A percentile compares a stretch with the other conserved stretches of the same genome.
phyloP scores from a whole-genome alignment of 768 basidiomycete species.

The Termitomyces sp. region DNA sequence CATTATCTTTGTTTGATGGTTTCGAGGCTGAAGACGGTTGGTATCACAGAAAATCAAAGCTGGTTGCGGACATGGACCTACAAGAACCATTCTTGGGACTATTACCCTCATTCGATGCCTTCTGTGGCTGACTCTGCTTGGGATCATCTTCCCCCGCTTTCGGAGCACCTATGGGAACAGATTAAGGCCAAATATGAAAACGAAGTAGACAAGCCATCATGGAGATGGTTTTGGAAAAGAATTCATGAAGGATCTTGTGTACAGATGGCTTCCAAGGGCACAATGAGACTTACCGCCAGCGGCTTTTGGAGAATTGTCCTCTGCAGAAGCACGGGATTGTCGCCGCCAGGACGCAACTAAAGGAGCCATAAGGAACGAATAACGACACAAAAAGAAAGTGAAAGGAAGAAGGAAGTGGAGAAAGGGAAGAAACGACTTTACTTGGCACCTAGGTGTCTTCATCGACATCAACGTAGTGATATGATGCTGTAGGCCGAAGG shows the following conservation, averaged over 20 bases:
- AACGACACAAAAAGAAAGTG: conserved; percentile 3
- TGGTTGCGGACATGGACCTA: not conserved
- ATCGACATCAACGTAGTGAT: conserved; percentile 1
- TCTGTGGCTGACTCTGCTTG: not conserved
- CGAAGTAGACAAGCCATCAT: not conserved
- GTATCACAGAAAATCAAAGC: no score
- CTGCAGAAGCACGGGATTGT: conserved; percentile 7
- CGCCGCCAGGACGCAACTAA: conserved; percentile 19
- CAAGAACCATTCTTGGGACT: not conserved
- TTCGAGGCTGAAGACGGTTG: not conserved
- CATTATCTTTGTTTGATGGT: not conserved
- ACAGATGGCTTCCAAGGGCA: not conserved
- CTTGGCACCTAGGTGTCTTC: not conserved
- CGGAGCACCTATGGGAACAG: conserved; percentile 6
- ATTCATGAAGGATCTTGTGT: not conserved
- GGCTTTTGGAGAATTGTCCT: conserved; percentile 4
- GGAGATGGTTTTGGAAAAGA: not conserved
- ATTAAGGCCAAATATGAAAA: not conserved
- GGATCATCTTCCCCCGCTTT: not conserved
- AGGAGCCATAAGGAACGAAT: conserved; percentile 16
- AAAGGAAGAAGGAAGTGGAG: conserved; percentile 6
- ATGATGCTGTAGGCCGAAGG: not conserved
- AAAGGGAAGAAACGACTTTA: conserved; percentile 5
- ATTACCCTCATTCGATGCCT: not conserved
- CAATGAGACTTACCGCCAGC: conserved; percentile 13